These are phyloP conservation scores for Desmodesmus armatus DNA, from an alignment of 139 green algal species.

Conservation along the genomic window DNA sequence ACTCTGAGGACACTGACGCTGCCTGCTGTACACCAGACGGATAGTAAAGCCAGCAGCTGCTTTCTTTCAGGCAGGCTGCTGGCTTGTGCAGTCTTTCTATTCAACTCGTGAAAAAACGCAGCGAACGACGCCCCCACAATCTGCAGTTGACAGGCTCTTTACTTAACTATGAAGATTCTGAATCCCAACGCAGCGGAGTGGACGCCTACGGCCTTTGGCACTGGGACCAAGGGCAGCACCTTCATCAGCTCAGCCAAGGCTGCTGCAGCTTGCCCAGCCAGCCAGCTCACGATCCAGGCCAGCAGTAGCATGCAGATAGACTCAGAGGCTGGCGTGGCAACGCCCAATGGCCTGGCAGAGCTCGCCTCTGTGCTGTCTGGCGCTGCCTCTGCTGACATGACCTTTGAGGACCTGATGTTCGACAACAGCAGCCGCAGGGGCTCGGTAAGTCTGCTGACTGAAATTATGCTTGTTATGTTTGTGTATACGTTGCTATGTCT, in stretches of 20 bases:
- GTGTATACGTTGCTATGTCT: too few relatives aligned
- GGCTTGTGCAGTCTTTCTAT: too few relatives aligned
- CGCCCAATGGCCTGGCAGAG: constrained; percentile 45
- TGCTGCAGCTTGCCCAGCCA: not conserved
- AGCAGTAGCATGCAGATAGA: not conserved
- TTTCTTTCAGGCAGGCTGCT: not conserved
- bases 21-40: too few relatives aligned
- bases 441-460: constrained; percentile 45
- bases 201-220: not conserved
- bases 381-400: too few relatives aligned
- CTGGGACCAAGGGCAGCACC: not conserved
- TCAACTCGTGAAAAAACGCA: too few relatives aligned
- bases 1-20: too few relatives aligned
- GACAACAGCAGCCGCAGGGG: constrained; percentile 33
- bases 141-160: too few relatives aligned
- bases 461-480: too few relatives aligned
- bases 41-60: not conserved
- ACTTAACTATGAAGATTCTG: constrained; percentile 11
- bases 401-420: constrained; percentile 43
- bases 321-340: not conserved
- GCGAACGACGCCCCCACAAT: too few relatives aligned
- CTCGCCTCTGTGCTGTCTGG: constrained; percentile 20
- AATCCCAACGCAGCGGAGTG: constrained; percentile 6
- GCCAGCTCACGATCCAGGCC: not conserved
- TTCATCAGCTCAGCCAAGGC: constrained; percentile 2